These are phyloP conservation scores for Tetrapisispora taiwanensis DNA, from an alignment of 805 yeast species.

Conservation along the genomic window DNA sequence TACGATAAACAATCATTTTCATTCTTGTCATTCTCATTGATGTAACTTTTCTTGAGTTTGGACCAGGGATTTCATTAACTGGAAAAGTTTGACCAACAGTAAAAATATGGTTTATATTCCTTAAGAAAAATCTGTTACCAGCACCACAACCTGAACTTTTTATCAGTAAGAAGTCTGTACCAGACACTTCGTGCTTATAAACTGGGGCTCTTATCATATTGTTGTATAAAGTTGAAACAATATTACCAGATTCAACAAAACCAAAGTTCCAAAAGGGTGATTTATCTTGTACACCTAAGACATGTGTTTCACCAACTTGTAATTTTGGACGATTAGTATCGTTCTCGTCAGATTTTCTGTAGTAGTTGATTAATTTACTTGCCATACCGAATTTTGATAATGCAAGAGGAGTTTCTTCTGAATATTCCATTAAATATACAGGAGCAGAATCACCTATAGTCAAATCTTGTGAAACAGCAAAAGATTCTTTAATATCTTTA, in stretches of 20 bases:
- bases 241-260: conserved; percentile 85
- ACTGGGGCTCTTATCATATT: conserved; percentile 88
- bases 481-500: conserved; percentile 64
- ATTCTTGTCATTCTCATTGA: conserved; percentile 83
- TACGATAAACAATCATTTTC: conserved; percentile 87
- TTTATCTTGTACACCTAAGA: conserved; percentile 89
- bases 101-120: conserved; percentile 62
- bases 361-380: conserved; percentile 82
- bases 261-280: conserved; percentile 99
- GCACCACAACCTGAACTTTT: conserved; percentile 75
- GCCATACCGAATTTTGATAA: conserved; percentile 93
- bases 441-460: conserved; percentile 77
- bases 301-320: conserved; percentile 88
- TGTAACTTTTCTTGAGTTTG: conserved; percentile 92
- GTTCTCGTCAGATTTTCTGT: conserved; percentile 70
- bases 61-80: conserved; percentile 92
- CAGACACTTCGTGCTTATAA: conserved; percentile 68
- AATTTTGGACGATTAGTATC: conserved; percentile 82
- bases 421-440: conserved; percentile 72
- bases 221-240: conserved; percentile 89
- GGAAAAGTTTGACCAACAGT: conserved; percentile 91
- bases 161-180: conserved; percentile 74
- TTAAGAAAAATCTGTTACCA: conserved; percentile 57
- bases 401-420: conserved; percentile 79
- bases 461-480: conserved; percentile 60